Evolutionary conservation across 2,329 filamentous ascomycete species (phyloP), one percentile per base, ranked within the genome.

Genomic region (Aspergillus intermedius): DNA sequence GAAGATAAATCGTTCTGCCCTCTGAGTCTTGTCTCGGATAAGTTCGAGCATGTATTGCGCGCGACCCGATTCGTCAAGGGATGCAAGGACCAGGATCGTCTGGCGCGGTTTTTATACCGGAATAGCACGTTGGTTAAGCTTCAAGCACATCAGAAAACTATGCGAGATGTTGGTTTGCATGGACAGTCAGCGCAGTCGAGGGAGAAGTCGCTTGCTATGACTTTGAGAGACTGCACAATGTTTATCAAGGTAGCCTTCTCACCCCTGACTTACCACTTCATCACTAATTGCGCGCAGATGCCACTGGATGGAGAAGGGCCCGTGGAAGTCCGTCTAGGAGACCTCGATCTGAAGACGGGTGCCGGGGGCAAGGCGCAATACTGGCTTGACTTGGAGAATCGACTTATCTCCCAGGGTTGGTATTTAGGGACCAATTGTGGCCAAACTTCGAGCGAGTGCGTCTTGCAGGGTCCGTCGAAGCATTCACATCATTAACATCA

Each of bases 261-360:
- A 32, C 25, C 19, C 21, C 21, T 22, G 21, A 4, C 5, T 22
- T 22, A 22, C 21, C 3, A 22, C 21, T 22, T 22, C 21, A 22
- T 22, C 21, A 5, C 21, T 22, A 22, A 22, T 22, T 22, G 21
- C 21, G 4, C 21, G 21, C 21, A 22, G 21, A 67, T 70, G 35
- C 62, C 67, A 32, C 56, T 47, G 10, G 61, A 67, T 42, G 65
- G 65, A 30, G 59, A 52, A 15, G 53, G 54, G 1, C 56, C 60
- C 3, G 58, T 70, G 4, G 67, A 74, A 34, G 66, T 74, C 40
- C 80, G 84, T 47, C 75, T 93, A 8, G 86, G 84, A 1, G 88
- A 93, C 61, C 76, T 91, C 40, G 88, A 93, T 67, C 77, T 86
- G 60, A 93, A 93, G 71, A 84, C 83, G 49, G 76, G 79, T 7